Evolutionary conservation across 257 asterid species (phyloP), one percentile per base, ranked within the genome.

Genomic region (Haberlea rhodopensis): DNA sequence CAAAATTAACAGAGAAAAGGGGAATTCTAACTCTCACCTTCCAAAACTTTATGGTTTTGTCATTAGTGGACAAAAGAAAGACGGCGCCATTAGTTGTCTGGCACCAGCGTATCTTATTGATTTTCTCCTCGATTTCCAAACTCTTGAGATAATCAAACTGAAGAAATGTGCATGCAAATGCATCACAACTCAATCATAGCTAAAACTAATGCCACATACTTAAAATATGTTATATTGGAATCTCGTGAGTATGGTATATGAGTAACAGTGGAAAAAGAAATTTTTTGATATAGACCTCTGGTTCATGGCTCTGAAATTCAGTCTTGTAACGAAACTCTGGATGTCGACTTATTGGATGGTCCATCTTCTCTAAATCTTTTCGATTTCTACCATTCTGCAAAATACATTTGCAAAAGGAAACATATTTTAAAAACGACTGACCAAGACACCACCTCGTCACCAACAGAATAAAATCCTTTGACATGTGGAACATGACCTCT

Each of bases 141-240:
- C 99, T 94, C 87, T 90, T 94, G 69, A 94, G 97, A 71, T 94
- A 90, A 83, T 94, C 99, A 83, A 94, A 94, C 99, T 94, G 95
- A 74, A 77, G 65, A 66, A 60, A 55, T 60, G 72, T 57, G 13
- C 18, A 37, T 2, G 5, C 0, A 18, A 3, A 37, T 37, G 48
- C 16, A 37, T 37, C 48, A 37, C 5, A 37, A 11, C 18, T 37
- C 18, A 37, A 11, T 37, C 6, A 2, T 11, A 37, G 48, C 18
- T 37, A 37, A 5, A 37, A 11, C 48, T 37, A 10, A 37, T 10
- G 48, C 18, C 45, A 68, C 16, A 62, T 0, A 32, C 23, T 45
- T 25, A 57, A 62, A 18, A 52, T 46, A 53, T 73, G 67, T 62
- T 55, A 64, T 53, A 34, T 11, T 21, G 29, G 29, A 67, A 64